Conservation (phyloP, 1,139 yeast species). For the Nakaseomyces delphensis region DNA sequence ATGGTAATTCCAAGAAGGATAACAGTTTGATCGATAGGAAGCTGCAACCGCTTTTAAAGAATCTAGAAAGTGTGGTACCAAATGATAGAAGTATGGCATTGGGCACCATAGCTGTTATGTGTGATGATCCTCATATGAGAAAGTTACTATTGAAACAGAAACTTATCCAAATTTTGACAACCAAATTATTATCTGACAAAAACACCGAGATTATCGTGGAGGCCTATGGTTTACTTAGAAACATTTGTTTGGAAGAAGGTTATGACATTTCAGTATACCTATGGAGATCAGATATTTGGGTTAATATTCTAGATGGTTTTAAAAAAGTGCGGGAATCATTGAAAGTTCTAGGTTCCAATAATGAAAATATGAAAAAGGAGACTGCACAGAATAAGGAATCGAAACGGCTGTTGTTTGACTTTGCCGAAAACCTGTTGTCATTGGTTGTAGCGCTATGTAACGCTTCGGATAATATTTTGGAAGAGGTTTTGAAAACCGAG, state of each 20-base stretch:
- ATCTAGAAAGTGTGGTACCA: slow-evolving; percentile 52
- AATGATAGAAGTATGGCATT: slow-evolving; percentile 75
- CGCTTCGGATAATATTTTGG: slow-evolving; percentile 53
- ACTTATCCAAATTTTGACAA: slow-evolving; percentile 53
- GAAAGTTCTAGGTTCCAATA: slow-evolving; percentile 32
- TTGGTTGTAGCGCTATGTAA: slow-evolving; percentile 60
- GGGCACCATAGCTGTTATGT: slow-evolving; percentile 59
- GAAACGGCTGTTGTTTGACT: slow-evolving; percentile 47
- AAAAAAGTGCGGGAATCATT: slow-evolving; percentile 44
- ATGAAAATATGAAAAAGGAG: slow-evolving; percentile 37
- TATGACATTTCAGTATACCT: slow-evolving; percentile 65
- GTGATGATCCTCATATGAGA: slow-evolving; percentile 62
- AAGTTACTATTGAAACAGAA: slow-evolving; percentile 59
- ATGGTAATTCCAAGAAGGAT: slow-evolving; percentile 36
- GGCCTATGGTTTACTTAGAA: slow-evolving; percentile 71
- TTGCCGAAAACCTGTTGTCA: slow-evolving; percentile 65
- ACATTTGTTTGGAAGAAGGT: slow-evolving; percentile 80
- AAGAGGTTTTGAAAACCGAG: slow-evolving; percentile 39
- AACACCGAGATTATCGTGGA: slow-evolving; percentile 72
- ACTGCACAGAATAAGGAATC: slow-evolving; percentile 23
- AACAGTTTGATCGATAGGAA: slow-evolving; percentile 46
- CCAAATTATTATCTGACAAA: slow-evolving; percentile 55
- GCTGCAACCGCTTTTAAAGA: slow-evolving; percentile 58
- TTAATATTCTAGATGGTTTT: slow-evolving; percentile 44
- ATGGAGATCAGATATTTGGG: slow-evolving; percentile 76